Base-by-base conservation (phyloP, 805 yeast genomes). In the Wickerhamiella azymoides region DNA sequence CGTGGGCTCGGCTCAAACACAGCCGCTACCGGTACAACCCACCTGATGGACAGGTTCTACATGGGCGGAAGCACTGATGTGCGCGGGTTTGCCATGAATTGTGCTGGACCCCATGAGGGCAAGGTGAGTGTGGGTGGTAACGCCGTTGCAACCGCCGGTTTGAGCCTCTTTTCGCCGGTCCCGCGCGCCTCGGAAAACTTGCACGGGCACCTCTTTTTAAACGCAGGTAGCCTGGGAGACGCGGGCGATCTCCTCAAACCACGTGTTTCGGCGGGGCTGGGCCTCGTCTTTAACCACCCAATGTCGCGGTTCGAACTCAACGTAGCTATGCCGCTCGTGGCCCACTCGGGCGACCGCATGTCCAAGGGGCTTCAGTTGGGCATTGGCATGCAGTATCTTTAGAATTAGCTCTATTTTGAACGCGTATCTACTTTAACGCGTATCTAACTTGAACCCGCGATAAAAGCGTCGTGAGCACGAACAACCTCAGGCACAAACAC, bases 31-130 rank as follows among this genome's bases (percentile, higher is more conserved):
- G 14, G 35, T 2, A 16, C 32, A 43, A 63, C 83, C 1, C 88
- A 82, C 55, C 57, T 79, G 26, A 72, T 79, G 57, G 98, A 89
- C 61, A 72, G 83, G 52, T 89, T 88, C 59, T 84, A 79, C 56
- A 67, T 83, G 39, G 94, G 96, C 14, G 96, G 95, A 0, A 73
- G 78, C 11, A 72, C 77, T 46, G 80, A 79, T 45, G 75, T 85
- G 25, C 68, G 81, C 47, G 85, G 88, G 1, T 84, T 81, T 57
- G 68, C 73, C 28, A 65, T 72, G 45, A 79, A 79, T 65, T 75
- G 84, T 0, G 60, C 82, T 30, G 88, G 92, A 11, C 77, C 79
- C 1, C 68, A 76, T 47, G 76, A 73, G 46, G 62, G 63, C 3
- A 63, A 62, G 5, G 79, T 76, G 53, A 67, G 77, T 3, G 51